Evolutionary conservation across 305 asterid species (phyloP).

Genomic region (Andrographis paniculata): DNA sequence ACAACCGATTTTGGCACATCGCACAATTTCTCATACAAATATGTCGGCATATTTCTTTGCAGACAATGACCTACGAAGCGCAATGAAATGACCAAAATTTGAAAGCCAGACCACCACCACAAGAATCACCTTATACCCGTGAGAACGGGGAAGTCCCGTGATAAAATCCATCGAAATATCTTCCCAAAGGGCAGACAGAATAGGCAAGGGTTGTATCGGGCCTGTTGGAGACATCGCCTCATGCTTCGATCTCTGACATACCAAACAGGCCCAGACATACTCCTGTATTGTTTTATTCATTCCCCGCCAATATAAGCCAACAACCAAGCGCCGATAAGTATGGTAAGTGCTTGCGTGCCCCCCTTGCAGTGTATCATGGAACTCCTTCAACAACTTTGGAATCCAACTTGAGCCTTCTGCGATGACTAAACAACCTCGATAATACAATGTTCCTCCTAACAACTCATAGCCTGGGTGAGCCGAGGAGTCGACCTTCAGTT

Average conservation of each 20-base stretch:
- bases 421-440: not conserved
- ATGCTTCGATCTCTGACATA: not conserved
- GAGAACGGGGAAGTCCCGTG: too few species aligned
- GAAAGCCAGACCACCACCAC: not conserved
- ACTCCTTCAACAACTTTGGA: not conserved
- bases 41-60: not conserved
- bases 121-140: not conserved
- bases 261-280: not conserved
- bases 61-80: not conserved
- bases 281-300: not conserved
- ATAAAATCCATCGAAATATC: too few species aligned
- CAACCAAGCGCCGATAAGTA: not conserved
- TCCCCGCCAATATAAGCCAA: not conserved
- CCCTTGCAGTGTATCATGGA: not conserved
- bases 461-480: not conserved
- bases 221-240: not conserved
- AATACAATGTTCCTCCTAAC: not conserved
- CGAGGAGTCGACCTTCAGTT: not conserved
- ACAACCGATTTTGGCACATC: not conserved
- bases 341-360: not conserved
- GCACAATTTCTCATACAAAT: not conserved
- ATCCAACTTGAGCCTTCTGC: not conserved
- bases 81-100: not conserved
- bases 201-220: too few species aligned
- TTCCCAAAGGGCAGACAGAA: too few species aligned